A percentile compares a stretch with the other conserved stretches of the same genome.
phyloP scores from a whole-genome alignment of 176 grass and related monocot species.

The Oryza meridionalis region DNA sequence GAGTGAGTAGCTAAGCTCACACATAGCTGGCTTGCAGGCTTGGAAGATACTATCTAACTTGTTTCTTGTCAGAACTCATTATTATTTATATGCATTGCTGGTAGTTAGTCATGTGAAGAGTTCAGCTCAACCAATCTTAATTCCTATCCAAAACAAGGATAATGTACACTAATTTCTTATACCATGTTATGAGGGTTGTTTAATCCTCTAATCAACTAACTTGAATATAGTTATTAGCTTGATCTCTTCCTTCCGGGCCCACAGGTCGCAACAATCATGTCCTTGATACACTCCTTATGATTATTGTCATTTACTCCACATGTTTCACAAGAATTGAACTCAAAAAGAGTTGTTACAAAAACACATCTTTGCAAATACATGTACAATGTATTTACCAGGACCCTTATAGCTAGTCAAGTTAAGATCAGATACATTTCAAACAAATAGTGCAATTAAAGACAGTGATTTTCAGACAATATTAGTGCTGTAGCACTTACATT shows the following conservation, averaged over 20 bases:
- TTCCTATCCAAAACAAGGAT: constrained; percentile 19
- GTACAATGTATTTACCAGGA: background rate
- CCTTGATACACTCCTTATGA: background rate
- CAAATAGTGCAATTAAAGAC: background rate
- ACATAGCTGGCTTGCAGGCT: background rate
- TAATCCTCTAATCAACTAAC: constrained; percentile 31
- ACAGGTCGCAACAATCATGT: constrained; percentile 5
- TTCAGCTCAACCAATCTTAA: background rate
- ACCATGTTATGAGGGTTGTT: background rate
- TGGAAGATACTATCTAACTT: background rate
- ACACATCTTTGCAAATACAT: background rate
- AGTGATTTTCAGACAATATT: background rate
- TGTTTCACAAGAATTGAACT: background rate
- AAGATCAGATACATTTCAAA: background rate
- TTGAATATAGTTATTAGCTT: background rate
- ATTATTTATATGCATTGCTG: background rate
- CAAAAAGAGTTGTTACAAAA: background rate
- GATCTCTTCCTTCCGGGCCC: background rate
- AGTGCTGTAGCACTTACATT: background rate
- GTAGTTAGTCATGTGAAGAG: background rate
- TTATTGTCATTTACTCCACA: background rate
- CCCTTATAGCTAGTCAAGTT: background rate
- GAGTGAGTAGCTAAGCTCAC: background rate
- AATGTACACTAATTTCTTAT: constrained; percentile 8
- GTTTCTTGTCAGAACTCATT: background rate